These are phyloP conservation scores for Tuber brumale DNA, from an alignment of 495 filamentous ascomycete genomes.

Conservation along the genomic window DNA sequence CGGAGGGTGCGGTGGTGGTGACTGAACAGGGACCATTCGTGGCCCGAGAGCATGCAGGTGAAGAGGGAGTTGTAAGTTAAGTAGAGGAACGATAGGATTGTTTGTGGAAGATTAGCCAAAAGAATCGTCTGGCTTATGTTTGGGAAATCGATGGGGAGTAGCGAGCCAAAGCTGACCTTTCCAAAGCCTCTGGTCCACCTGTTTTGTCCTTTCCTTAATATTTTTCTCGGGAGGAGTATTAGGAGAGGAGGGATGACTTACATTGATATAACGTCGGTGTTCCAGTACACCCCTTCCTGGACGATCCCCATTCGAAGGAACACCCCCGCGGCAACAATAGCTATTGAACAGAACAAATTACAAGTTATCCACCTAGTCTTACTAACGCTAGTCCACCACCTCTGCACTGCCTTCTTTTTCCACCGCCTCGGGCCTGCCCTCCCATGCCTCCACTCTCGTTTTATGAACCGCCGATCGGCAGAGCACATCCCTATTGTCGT, in stretches of 20 bases:
- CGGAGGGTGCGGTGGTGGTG: slow-evolving; percentile 18
- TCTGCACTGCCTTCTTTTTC: not conserved
- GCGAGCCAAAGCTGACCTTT: not conserved
- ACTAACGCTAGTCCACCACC: not conserved
- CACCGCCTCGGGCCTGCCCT: not conserved
- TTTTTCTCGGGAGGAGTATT: not conserved
- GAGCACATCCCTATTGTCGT: slow-evolving; percentile 37
- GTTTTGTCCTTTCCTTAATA: not conserved
- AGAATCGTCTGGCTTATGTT: slow-evolving; percentile 30
- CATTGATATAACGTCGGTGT: not conserved
- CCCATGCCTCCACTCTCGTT: not conserved
- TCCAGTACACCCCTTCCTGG: not conserved
- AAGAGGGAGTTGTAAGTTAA: no score
- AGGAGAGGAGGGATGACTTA: not conserved
- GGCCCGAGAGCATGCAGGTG: no score
- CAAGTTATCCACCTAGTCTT: slow-evolving; percentile 9
- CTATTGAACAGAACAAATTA: slow-evolving; percentile 4
- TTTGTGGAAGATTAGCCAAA: slow-evolving; percentile 44
- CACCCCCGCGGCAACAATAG: not conserved
- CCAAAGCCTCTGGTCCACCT: slow-evolving; percentile 16
- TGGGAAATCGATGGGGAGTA: slow-evolving; percentile 5
- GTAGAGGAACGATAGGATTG: slow-evolving; percentile 43
- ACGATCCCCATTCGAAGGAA: not conserved
- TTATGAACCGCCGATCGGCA: slow-evolving; percentile 26
- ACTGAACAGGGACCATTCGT: no score